A percentile compares a stretch with the other conserved stretches of the same genome.
phyloP scores from a whole-genome alignment of 345 rosid genomes.

The Streptanthus diversifolius region DNA sequence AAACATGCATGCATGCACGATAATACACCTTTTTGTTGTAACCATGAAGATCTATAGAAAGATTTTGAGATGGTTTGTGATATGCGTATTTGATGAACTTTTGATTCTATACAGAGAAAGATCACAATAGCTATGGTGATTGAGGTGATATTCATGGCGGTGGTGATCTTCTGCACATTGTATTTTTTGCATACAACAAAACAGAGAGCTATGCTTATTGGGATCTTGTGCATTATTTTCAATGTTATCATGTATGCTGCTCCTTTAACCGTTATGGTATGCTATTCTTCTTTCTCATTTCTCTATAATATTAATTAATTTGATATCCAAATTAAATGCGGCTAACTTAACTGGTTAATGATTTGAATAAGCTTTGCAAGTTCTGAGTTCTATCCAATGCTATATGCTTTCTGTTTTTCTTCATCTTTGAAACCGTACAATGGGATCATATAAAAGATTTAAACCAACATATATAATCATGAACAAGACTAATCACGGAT shows the following conservation, averaged over 20 bases:
- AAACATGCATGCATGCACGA: background rate
- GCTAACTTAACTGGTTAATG: background rate
- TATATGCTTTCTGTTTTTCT: too few species aligned
- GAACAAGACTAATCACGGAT: background rate
- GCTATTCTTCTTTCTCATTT: background rate
- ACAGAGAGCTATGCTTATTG: constrained; percentile 50
- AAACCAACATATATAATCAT: background rate
- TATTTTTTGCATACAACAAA: constrained; percentile 35
- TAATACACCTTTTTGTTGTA: background rate
- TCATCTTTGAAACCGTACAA: background rate
- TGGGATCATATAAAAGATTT: background rate
- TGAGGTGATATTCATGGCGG: constrained; percentile 47
- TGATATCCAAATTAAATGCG: background rate
- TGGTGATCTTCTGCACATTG: constrained; percentile 41
- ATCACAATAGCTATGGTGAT: constrained; percentile 32
- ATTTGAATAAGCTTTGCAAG: background rate
- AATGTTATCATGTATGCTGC: constrained; percentile 56
- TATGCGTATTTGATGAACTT: background rate
- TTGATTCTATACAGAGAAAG: constrained; percentile 15
- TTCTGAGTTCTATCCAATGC: too few species aligned
- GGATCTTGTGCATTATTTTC: constrained; percentile 38
- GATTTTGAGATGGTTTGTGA: background rate
- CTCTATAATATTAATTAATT: background rate
- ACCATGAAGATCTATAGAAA: background rate
- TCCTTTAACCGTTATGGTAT: constrained; percentile 71